Base-by-base conservation (phyloP, 306 rosid genomes). In the Ochetophila trinervis region DNA sequence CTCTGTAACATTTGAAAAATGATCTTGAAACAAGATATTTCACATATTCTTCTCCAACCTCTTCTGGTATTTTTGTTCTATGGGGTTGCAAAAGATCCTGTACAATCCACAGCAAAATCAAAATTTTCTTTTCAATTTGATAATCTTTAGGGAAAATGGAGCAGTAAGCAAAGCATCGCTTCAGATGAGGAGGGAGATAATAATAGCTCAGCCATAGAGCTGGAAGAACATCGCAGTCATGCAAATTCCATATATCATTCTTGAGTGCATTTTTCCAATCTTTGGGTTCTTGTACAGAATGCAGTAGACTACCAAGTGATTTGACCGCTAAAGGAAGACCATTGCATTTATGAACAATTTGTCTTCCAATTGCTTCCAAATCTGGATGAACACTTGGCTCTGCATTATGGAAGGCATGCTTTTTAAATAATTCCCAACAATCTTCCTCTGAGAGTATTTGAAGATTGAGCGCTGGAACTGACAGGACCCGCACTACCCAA, bases 41-140 rank as follows among this genome's bases (percentile, higher is more conserved):
- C 12, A 79, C 69, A 63, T 68, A 76, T 13, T 69, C 37, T 11
- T 66, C 32, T 8, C 76, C 82, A 5, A 65, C 70, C 6, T 65
- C 60, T 53, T 66, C 72, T 17, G 57, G 12, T 13, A 3, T 30
- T 62, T 27, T 6, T 21, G 4, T 14, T 47, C 3, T 34, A 36
- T 59, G 4, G 0, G n/a, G 18, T 59, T n/a, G 48, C 13, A 59
- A 59, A 14, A 82, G 37, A 23, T 68, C 72, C 60, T 82, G 74
- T 3, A 68, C 83, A 81, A 74, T 74, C 86, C 86, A 82, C 8
- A 67, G 19, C 44, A 54, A 47, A 32, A 82, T 36, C 23, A 82
- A 19, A 2, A 40, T 8, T 18, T 42, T 19, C 22, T 35, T 78
- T 10, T 42, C 2, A 19, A 78, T 40, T 32, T 32, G 19, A 37